Base-by-base conservation (phyloP, 169 alveolate genomes). In the Plasmodium chabaudi region DNA sequence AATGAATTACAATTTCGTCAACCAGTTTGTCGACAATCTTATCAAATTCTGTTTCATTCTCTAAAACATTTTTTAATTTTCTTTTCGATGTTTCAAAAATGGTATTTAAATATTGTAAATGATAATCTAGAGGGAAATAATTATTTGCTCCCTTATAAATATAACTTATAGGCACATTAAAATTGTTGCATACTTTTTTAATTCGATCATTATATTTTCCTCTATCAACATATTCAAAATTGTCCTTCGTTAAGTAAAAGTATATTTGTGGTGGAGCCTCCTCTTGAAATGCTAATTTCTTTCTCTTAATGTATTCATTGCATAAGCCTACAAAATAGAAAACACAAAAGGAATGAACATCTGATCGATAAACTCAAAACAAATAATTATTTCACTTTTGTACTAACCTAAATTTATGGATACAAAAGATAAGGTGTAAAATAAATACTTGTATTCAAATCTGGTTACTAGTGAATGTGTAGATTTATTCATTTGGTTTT, bases 101-200 rank as follows among this genome's bases (percentile, higher is more conserved):
- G n/a, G 64, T 19, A 64, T 39, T 77, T 55, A 77, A 10, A 42
- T 77, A 77, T 44, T 77, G 89, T 68, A 77, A 63, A 57, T 77
- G 89, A 44, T 64, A 77, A 56, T 77, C 89, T 42, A 77, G 9
- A 10, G 89, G 89, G 27, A n/a, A 77, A 46, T 77, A 77, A 64
- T 49, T 77, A 49, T 77, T 77, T 15, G 79, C 59, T 23, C 79
- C 89, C 17, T 69, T 51, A 0, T 55, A 42, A 15, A 77, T 25
- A 13, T 68, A 21, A 2, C 3, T 39, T n/a, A 64, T 17, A 10
- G 89, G 77, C 9, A 77, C 21, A 44, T 77, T 63, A 56, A 77
- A 77, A 77, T 47, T 64, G 5, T 53, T 46, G 27, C 75, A 64
- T 77, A 77, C 44, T 23, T 77, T 64, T 44, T 77, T 57, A 23